Evolutionary conservation across 139 green algal genomes (phyloP).

Genomic region (Diplosphaera chodatii): DNA sequence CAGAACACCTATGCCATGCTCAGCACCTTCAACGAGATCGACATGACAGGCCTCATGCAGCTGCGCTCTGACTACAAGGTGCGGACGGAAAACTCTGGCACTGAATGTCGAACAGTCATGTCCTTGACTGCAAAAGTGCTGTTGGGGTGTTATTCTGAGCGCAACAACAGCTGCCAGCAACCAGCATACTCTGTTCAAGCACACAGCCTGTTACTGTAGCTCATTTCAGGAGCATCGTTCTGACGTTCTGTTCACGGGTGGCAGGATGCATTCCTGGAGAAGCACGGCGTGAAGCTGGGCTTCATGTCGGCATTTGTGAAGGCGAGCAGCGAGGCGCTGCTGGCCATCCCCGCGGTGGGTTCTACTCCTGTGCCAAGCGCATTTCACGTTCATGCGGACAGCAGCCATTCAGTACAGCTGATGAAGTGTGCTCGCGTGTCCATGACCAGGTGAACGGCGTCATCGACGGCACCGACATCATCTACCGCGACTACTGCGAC

Average conservation of each 20-base stretch:
- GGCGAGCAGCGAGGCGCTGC: slow-evolving; percentile 75
- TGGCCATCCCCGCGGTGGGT: slow-evolving; percentile 80
- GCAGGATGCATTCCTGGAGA: slow-evolving; percentile 92
- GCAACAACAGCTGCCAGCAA: no score
- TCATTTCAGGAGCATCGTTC: no score
- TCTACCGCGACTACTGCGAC: slow-evolving; percentile 87
- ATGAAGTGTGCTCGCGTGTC: no score
- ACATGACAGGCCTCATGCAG: slow-evolving; percentile 94
- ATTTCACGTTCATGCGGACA: no score
- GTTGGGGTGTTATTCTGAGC: not conserved
- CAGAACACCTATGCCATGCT: slow-evolving; percentile 99
- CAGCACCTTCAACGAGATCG: slow-evolving; percentile 99
- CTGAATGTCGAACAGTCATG: no score
- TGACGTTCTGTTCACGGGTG: not conserved
- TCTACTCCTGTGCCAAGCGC: no score
- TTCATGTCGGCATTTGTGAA: slow-evolving; percentile 99
- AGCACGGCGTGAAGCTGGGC: slow-evolving; percentile 97
- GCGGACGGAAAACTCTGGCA: no score
- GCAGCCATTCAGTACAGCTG: no score
- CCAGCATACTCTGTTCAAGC: no score
- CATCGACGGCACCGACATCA: slow-evolving; percentile 93
- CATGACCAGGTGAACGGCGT: slow-evolving; percentile 74
- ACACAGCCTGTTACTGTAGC: no score
- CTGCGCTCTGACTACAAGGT: slow-evolving; percentile 88
- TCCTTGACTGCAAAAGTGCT: not conserved